Percentiles rank a stretch among this genome's conserved stretches.
phyloP scores from a whole-genome alignment of 495 filamentous ascomycete genomes.

The Neurospora sp. region DNA sequence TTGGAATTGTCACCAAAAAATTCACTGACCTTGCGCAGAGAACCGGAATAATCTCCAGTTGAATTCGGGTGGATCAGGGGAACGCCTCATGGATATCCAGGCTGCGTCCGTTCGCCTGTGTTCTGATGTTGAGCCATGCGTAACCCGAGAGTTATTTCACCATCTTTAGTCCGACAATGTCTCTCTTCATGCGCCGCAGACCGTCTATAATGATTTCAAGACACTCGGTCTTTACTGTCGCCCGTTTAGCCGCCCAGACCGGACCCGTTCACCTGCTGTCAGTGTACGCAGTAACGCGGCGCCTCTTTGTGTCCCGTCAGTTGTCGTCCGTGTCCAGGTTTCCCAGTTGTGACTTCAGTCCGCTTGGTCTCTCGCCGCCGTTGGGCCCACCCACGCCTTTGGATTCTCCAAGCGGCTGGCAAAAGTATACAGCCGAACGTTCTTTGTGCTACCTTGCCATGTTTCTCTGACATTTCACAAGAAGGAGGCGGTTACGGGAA shows the following conservation, averaged over 20 bases:
- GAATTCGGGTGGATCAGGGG: background rate
- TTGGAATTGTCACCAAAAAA: background rate
- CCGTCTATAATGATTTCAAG: background rate
- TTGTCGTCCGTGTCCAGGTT: background rate
- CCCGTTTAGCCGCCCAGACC: background rate
- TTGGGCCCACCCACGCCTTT: background rate
- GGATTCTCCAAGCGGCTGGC: background rate
- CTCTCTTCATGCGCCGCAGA: background rate
- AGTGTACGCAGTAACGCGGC: background rate
- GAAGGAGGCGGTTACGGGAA: background rate
- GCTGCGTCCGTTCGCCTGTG: background rate
- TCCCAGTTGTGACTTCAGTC: background rate
- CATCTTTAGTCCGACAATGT: background rate
- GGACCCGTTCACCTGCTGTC: background rate
- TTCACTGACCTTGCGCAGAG: background rate
- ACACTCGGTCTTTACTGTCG: background rate
- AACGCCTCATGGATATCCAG: background rate
- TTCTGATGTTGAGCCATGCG: background rate
- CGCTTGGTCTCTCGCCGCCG: background rate
- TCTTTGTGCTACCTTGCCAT: slow-evolving; percentile 3
- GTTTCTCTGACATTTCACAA: background rate
- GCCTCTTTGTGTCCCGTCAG: background rate
- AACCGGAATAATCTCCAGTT: background rate
- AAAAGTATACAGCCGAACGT: background rate
- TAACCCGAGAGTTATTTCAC: background rate